A percentile compares a stretch with the other conserved stretches of the same genome.
Conservation (phyloP, 148 eudicot species). For the Chenopodium berlandieri region DNA sequence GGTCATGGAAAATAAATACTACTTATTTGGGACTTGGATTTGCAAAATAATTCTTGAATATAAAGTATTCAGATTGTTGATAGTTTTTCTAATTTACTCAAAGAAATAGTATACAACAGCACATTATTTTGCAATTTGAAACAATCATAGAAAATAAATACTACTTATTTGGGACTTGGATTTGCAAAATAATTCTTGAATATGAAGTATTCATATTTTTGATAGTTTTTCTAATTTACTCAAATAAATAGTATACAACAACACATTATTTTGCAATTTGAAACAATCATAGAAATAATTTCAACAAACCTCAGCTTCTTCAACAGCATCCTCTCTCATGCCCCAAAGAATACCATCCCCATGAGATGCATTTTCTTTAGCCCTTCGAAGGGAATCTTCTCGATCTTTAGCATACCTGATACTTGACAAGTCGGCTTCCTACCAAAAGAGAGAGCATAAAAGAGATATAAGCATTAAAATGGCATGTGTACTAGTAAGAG, state of each 20-base stretch:
- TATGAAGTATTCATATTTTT: not conserved
- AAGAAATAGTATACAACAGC: not conserved
- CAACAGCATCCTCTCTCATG: conserved; percentile 93
- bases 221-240: not conserved
- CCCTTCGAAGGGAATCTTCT: conserved; percentile 90
- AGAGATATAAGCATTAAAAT: not conserved
- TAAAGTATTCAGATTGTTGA: not conserved
- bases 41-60: no score
- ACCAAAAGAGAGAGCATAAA: not conserved
- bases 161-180: not conserved
- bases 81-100: not conserved
- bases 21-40: not conserved
- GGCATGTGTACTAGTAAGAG: not conserved
- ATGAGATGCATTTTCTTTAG: conserved; percentile 70
- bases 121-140: not conserved
- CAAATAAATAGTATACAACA: not conserved
- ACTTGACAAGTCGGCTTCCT: conserved; percentile 75
- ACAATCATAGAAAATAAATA: not conserved
- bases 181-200: no score
- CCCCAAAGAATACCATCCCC: conserved; percentile 99
- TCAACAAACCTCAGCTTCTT: conserved; percentile 84
- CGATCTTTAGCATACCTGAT: conserved; percentile 66
- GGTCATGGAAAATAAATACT: not conserved
- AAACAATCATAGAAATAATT: not conserved
- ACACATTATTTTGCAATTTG: not conserved